Evolutionary conservation across 148 eudicot species (phyloP).

Genomic region (Rhododendron henanense): DNA sequence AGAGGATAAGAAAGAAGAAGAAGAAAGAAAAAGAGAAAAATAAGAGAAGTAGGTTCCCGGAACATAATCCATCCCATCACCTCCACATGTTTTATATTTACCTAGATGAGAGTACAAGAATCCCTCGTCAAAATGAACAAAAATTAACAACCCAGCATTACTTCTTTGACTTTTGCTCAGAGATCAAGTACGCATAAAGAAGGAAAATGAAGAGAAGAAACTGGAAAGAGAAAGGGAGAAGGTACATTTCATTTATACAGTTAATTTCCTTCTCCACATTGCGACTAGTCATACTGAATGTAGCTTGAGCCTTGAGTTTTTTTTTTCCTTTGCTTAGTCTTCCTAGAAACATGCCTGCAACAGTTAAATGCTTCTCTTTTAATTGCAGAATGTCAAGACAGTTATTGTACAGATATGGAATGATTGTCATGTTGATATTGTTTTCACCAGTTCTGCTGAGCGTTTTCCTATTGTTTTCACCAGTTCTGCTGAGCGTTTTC

Average conservation of each 20-base stretch:
- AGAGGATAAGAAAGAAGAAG: background rate
- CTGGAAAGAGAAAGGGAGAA: constrained; percentile 55
- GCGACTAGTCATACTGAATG: background rate
- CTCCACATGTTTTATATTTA: background rate
- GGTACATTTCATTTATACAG: constrained; percentile 31
- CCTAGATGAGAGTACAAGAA: background rate
- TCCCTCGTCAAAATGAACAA: background rate
- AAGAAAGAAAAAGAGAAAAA: background rate
- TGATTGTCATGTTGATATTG: background rate
- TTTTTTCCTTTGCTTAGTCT: background rate
- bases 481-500: background rate
- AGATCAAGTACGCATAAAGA: constrained; percentile 33
- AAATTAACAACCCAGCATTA: background rate
- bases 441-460: background rate
- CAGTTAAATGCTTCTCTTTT: background rate
- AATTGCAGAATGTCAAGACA: background rate
- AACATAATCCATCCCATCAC: background rate
- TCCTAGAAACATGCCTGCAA: background rate
- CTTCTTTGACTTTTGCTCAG: constrained; percentile 23
- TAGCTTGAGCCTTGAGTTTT: background rate
- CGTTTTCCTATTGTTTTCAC: background rate
- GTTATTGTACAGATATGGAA: background rate
- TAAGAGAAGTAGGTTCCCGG: background rate
- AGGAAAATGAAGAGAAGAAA: constrained; percentile 52
- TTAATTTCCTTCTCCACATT: background rate